A percentile compares a stretch with the other conserved stretches of the same genome.
These are phyloP conservation scores for Aspergillus terreus DNA, from an alignment of 2,329 filamentous ascomycete genomes.

Conservation along the genomic window DNA sequence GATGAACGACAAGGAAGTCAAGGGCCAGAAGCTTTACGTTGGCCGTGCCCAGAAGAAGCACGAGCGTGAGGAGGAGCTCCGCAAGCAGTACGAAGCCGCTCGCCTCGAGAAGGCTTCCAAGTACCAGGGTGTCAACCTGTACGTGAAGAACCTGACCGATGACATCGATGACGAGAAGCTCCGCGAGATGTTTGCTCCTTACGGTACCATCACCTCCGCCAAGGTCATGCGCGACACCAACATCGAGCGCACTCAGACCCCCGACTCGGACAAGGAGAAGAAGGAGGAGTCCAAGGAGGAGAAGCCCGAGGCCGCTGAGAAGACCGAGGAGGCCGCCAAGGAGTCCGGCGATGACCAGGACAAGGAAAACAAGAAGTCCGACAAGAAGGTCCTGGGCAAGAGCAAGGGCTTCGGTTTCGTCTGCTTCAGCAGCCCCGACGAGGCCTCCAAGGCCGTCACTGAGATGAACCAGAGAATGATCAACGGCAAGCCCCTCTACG, in stretches of 20 bases:
- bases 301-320: constrained; percentile 42
- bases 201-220: constrained; percentile 93
- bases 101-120: constrained; percentile 98
- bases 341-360: constrained; percentile 50
- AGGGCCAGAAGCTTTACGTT: constrained; percentile 93
- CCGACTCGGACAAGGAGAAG: constrained; percentile 48
- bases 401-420: constrained; percentile 99
- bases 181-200: constrained; percentile 85
- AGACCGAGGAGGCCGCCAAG: constrained; percentile 42
- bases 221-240: constrained; percentile 95
- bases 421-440: constrained; percentile 99
- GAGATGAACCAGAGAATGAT: constrained; percentile 99
- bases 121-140: constrained; percentile 98
- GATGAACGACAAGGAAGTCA: constrained; percentile 88
- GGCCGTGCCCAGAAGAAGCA: constrained; percentile 99
- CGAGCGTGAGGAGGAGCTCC: constrained; percentile 98
- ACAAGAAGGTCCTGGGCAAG: constrained; percentile 76
- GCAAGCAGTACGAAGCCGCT: constrained; percentile 97
- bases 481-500: constrained; percentile 92
- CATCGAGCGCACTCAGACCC: constrained; percentile 37
- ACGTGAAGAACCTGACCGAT: constrained; percentile 98
- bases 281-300: constrained; percentile 38
- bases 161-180: constrained; percentile 98
- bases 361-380: constrained; percentile 37
- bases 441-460: constrained; percentile 96